Evolutionary conservation across 2,329 filamentous ascomycete genomes (phyloP), one percentile per base, ranked within the genome.

Genomic region (Arthrobotrys musiformis): DNA sequence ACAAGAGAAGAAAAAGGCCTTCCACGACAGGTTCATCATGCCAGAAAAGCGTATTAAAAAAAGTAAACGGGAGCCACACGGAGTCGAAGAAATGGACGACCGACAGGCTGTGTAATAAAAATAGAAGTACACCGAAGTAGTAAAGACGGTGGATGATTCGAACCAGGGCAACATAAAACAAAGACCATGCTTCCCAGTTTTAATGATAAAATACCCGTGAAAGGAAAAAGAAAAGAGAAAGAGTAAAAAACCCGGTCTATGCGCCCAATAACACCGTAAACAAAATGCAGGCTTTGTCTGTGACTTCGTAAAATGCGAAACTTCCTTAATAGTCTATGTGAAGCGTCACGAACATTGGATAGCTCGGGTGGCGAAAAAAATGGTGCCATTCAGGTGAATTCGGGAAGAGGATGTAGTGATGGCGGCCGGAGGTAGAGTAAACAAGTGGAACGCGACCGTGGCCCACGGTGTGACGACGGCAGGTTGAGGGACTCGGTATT

Each of bases 201-300:
- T 40, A 24, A 30, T 37, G 42, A 37, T 19, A 19, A 62, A 54
- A 52, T 33, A 58, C 52, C 35, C 7, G 60, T 54, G 6, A 24
- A 60, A 37, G 19, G 24, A 30, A 60, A 56, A 42, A 33, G 9
- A 9, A 9, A 19, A 19, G 19, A 19, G 19, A 19, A 42, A 40
- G 3, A 37, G 7, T 4, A 42, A 46, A 24, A 19, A n/a, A n/a
- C 17, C 35, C 58, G 22, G 17, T 58, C 63, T 68, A 68, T 56
- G 48, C 66, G 40, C 66, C 66, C 24, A 9, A 28, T 30, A 70
- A 70, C 66, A 28, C 66, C 66, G 44, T 70, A 40, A 61, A 30
- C 37, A 70, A 58, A 4, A 70, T 62, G 66, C 54, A 62, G 60
- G 42, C 24, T 58, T 40, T 26, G 48, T 33, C 48, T 37, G 54